Percentiles rank a stretch among this genome's conserved stretches.
Evolutionary conservation across 2,329 filamentous ascomycete genomes (phyloP).

Genomic region (Nigrospora oryzae): DNA sequence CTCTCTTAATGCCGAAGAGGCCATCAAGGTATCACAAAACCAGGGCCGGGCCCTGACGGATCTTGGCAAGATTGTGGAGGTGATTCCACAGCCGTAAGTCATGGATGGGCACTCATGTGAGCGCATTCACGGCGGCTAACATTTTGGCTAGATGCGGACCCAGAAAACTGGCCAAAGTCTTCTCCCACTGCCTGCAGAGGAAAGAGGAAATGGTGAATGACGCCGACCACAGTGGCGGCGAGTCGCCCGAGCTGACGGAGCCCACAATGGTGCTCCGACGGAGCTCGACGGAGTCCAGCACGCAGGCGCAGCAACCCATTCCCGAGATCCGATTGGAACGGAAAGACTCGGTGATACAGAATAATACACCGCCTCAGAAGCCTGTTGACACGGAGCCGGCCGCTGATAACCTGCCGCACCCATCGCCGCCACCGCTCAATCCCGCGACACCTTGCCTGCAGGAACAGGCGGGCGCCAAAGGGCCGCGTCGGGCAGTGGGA

Average conservation of each 20-base stretch:
- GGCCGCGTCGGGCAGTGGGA: too few species aligned
- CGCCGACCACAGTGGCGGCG: neutral
- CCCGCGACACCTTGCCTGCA: neutral
- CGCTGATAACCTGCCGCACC: neutral
- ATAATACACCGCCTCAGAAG: too few species aligned
- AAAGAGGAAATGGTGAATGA: neutral
- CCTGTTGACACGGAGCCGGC: neutral
- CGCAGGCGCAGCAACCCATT: too few species aligned
- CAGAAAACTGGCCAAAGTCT: constrained; percentile 18
- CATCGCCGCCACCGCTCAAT: neutral
- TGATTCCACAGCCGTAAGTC: constrained; percentile 22
- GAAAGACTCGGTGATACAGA: too few species aligned
- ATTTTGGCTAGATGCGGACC: constrained; percentile 14
- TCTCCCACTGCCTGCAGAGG: constrained; percentile 12
- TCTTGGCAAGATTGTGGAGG: constrained; percentile 18
- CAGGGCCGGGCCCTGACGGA: constrained; percentile 11
- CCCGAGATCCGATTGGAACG: too few species aligned
- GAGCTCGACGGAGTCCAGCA: too few species aligned
- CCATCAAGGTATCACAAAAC: constrained; percentile 12
- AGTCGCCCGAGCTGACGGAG: neutral
- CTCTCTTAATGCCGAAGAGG: constrained; percentile 19
- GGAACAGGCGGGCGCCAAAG: neutral
- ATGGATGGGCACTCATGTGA: neutral
- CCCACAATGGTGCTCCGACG: too few species aligned
- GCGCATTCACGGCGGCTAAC: neutral